Percentiles rank a stretch among this genome's conserved stretches.
These are phyloP conservation scores for Termitomyces sp. DNA, from an alignment of 768 basidiomycete species.

Conservation along the genomic window DNA sequence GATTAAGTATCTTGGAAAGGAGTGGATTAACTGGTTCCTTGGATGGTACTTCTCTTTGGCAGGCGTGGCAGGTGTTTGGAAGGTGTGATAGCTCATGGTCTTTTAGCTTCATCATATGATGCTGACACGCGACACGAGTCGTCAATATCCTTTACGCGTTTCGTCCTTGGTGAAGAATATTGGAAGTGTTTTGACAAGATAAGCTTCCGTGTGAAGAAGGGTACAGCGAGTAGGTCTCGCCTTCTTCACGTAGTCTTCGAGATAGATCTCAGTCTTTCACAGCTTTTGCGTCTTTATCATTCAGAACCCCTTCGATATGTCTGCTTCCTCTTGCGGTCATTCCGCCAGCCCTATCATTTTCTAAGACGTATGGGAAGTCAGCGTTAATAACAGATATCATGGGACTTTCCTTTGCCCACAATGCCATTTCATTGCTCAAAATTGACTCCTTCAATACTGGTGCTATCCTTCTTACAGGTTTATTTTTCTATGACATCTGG, in stretches of 20 bases:
- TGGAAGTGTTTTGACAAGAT: slow-evolving; percentile 56
- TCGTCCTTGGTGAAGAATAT: slow-evolving; percentile 37
- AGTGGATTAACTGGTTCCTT: slow-evolving; percentile 80
- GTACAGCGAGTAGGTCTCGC: slow-evolving; percentile 34
- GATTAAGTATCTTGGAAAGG: slow-evolving; percentile 70
- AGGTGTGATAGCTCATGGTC: slow-evolving; percentile 32
- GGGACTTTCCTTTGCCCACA: slow-evolving; percentile 75
- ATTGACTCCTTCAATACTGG: slow-evolving; percentile 91
- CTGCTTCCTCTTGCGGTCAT: slow-evolving; percentile 54
- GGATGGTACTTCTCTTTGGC: slow-evolving; percentile 69
- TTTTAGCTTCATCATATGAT: neutral
- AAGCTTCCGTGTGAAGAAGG: slow-evolving; percentile 38
- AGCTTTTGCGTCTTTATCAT: slow-evolving; percentile 37
- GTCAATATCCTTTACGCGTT: slow-evolving; percentile 43
- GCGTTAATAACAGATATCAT: slow-evolving; percentile 73
- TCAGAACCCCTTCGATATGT: slow-evolving; percentile 51
- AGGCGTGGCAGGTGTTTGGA: slow-evolving; percentile 65
- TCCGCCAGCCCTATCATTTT: slow-evolving; percentile 54
- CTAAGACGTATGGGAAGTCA: slow-evolving; percentile 41
- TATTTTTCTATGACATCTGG: slow-evolving; percentile 93
- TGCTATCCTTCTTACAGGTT: slow-evolving; percentile 68
- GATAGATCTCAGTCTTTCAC: slow-evolving; percentile 9
- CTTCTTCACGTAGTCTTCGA: neutral
- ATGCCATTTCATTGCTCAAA: slow-evolving; percentile 71
- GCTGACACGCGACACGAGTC: slow-evolving; percentile 29